These are phyloP conservation scores for Fusarium domesticum DNA, from an alignment of 2,329 filamentous ascomycete genomes.

Conservation along the genomic window DNA sequence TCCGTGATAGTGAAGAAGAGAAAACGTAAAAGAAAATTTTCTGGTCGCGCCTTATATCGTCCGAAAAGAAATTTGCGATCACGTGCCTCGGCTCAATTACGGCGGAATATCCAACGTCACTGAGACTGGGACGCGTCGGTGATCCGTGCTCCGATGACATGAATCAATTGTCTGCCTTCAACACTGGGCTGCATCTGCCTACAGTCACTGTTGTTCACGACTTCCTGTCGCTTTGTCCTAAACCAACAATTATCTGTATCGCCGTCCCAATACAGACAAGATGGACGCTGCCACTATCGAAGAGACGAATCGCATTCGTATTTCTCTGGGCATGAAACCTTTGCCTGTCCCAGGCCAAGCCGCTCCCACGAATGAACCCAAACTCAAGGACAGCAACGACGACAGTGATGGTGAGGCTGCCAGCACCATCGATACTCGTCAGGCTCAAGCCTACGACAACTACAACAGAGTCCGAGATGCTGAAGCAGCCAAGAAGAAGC, in stretches of 20 bases:
- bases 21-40: conserved; percentile 35
- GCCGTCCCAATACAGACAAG: conserved; percentile 19
- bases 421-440: conserved; percentile 80
- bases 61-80: conserved; percentile 11
- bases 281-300: conserved; percentile 76
- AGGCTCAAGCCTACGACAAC: conserved; percentile 71
- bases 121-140: background rate
- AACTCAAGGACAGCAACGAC: conserved; percentile 47
- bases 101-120: conserved; percentile 5
- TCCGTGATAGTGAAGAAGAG: conserved; percentile 54
- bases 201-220: background rate
- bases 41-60: conserved; percentile 25
- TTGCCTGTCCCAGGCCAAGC: conserved; percentile 79
- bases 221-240: conserved; percentile 1
- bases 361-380: conserved; percentile 34
- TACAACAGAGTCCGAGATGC: conserved; percentile 64
- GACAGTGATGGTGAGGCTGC: conserved; percentile 63
- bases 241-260: background rate
- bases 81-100: conserved; percentile 11
- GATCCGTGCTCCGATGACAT: conserved; percentile 19
- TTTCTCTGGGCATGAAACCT: conserved; percentile 85
- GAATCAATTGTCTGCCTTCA: conserved; percentile 5
- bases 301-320: conserved; percentile 89
- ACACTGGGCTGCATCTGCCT: background rate
- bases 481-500: conserved; percentile 72